Conservation (phyloP, 768 basidiomycete genomes). For the Phanerochaete carnosa region DNA sequence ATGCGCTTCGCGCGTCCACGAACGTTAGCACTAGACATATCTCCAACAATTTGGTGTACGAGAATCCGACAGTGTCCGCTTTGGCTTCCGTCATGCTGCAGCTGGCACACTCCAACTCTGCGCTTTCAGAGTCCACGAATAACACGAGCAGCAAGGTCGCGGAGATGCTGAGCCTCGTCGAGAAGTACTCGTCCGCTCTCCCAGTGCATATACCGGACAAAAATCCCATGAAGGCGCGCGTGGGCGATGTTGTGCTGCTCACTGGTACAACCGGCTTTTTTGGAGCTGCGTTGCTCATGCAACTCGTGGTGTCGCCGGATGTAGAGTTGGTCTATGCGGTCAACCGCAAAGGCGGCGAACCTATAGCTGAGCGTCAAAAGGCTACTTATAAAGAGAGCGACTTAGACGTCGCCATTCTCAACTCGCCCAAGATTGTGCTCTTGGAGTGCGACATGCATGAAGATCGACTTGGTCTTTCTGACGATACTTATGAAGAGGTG, state of each 20-base stretch:
- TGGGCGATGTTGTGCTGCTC: conserved; percentile 22
- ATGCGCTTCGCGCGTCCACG: conserved; percentile 26
- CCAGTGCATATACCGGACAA: conserved; percentile 32
- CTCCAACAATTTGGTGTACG: conserved; percentile 33
- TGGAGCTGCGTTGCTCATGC: conserved; percentile 23
- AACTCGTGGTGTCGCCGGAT: conserved; percentile 14
- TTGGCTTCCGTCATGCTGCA: neutral
- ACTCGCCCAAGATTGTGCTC: conserved; percentile 30
- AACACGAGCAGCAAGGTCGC: neutral
- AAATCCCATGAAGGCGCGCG: neutral
- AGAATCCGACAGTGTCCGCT: conserved; percentile 20
- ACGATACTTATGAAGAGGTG: conserved; percentile 27
- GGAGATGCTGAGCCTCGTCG: conserved; percentile 4
- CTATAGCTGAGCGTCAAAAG: conserved; percentile 24
- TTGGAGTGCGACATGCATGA: conserved; percentile 28
- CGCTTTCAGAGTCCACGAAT: neutral
- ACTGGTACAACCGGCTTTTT: conserved; percentile 33
- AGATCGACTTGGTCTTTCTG: conserved; percentile 25
- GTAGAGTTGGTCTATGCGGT: conserved; percentile 25
- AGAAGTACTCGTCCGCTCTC: neutral
- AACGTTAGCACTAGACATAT: conserved; percentile 18
- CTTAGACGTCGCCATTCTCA: conserved; percentile 24
- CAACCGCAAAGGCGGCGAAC: conserved; percentile 17
- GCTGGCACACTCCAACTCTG: neutral
- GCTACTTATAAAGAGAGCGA: conserved; percentile 27